Evolutionary conservation across 768 basidiomycete species (phyloP), one percentile per base, ranked within the genome.

Genomic region (Sporobolomyces pararoseus): DNA sequence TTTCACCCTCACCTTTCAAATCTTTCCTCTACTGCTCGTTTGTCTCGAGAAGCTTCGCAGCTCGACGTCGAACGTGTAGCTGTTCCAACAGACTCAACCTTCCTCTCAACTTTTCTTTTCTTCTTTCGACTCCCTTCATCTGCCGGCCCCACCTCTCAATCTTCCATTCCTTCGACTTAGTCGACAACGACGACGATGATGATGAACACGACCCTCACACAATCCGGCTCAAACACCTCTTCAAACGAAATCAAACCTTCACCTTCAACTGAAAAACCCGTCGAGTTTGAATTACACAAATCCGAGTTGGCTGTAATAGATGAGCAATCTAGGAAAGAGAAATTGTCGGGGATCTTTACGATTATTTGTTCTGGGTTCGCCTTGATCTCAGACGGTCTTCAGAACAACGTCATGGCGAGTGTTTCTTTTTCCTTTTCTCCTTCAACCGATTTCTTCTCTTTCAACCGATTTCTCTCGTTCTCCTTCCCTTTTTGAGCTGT

Each of bases 331-430:
- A 32, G 49, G 16, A 49, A 59, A 39, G 83, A 86, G 75, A 76
- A 75, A 17, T 76, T 86, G 59, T 87, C 86, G 71, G 81, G 82
- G 19, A 84, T 84, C 77, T 85, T 88, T 77, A 86, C 87, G 13
- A 87, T 89, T 75, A 79, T 82, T 44, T 85, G 86, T 32, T 82
- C 85, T 25, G 87, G 85, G 5, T 87, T 86, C 75, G 87, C 86
- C 34, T 80, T 88, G 42, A 85, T 88, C 73, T 84, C 83, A 58
- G 86, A 86, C 79, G 85, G 86, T 54, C 85, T 75, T 76, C 67
- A 69, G 46, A 73, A 69, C 47, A 69, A 73, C 65, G 34, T 47
- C 34, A 39, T 62, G 51, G 31, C 34, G 42, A 29, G 39, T 47
- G 23, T 7, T 12, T 16, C 29, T 53, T n/a, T 47, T 23, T 47